Evolutionary conservation across 1,284 basidiomycete species (phyloP).

Genomic region (Apiotrichum porosum): DNA sequence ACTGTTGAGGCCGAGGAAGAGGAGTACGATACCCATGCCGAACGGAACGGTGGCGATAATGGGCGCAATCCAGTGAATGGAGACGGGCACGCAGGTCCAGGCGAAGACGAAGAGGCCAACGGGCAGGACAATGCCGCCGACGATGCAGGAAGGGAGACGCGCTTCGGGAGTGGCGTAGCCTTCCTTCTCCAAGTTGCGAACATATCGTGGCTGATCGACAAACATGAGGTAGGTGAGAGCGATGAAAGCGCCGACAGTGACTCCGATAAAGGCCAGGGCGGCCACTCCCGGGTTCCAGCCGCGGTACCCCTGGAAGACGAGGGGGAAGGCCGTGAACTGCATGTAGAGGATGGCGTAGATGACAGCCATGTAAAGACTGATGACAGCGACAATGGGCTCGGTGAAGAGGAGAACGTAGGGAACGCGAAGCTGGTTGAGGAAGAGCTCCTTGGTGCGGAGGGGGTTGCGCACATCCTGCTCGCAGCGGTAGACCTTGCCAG

Average conservation of each 20-base stretch:
- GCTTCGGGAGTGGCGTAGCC: slow-evolving; percentile 46
- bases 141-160: slow-evolving; percentile 58
- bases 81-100: slow-evolving; percentile 56
- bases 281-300: slow-evolving; percentile 52
- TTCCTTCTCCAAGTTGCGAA: slow-evolving; percentile 9
- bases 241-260: slow-evolving; percentile 57
- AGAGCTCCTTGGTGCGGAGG: slow-evolving; percentile 32
- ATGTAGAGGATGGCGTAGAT: slow-evolving; percentile 47
- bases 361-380: slow-evolving; percentile 42
- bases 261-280: slow-evolving; percentile 62
- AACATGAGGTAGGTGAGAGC: slow-evolving; percentile 56
- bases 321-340: slow-evolving; percentile 44
- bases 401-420: slow-evolving; percentile 49
- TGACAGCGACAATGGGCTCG: slow-evolving; percentile 49
- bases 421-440: slow-evolving; percentile 43
- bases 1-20: slow-evolving; percentile 23
- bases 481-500: slow-evolving; percentile 44
- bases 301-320: slow-evolving; percentile 38
- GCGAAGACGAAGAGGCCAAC: slow-evolving; percentile 34
- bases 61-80: slow-evolving; percentile 59
- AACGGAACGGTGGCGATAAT: slow-evolving; percentile 61
- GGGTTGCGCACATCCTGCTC: slow-evolving; percentile 46
- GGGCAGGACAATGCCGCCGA: slow-evolving; percentile 58
- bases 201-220: slow-evolving; percentile 28
- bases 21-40: slow-evolving; percentile 47